Conservation (phyloP, 2,329 filamentous ascomycete species). For the Fusarium sp. region DNA sequence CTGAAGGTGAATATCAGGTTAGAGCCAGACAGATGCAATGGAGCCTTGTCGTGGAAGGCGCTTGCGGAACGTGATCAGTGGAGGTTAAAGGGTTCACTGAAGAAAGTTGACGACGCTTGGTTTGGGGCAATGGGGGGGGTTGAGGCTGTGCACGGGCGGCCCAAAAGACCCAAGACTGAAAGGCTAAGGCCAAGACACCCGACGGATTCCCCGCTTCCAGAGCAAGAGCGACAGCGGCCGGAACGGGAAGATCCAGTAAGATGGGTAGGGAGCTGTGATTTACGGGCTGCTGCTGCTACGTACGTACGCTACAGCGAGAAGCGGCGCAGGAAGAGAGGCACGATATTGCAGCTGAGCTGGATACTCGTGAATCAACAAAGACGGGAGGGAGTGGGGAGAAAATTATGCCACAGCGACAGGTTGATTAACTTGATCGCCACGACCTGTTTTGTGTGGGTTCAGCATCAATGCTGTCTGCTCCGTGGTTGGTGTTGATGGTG, state of each 20-base stretch:
- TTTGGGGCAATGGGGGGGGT: conserved; percentile 44
- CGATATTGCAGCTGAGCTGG: background rate
- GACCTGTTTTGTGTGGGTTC: conserved; percentile 27
- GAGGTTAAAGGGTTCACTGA: conserved; percentile 40
- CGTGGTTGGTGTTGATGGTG: conserved; percentile 38
- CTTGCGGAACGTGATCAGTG: conserved; percentile 28
- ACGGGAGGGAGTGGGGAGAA: background rate
- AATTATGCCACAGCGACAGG: conserved; percentile 1
- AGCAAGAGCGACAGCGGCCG: conserved; percentile 45
- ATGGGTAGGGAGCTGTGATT: background rate
- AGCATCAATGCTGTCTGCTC: conserved; percentile 11
- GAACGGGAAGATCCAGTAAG: conserved; percentile 43
- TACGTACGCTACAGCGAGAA: conserved; percentile 2
- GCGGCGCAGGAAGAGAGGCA: conserved; percentile 3
- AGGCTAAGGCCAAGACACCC: conserved; percentile 22
- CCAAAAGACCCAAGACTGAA: conserved; percentile 40
- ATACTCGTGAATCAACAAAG: conserved; percentile 1
- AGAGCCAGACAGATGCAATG: conserved; percentile 34
- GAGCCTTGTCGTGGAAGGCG: conserved; percentile 37
- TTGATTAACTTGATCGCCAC: conserved; percentile 19
- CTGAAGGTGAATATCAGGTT: conserved; percentile 15
- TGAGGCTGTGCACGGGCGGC: conserved; percentile 52
- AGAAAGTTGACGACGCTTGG: conserved; percentile 47
- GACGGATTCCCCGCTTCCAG: conserved; percentile 51
- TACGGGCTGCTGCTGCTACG: too few relatives aligned